A percentile compares a stretch with the other conserved stretches of the same genome.
These are phyloP conservation scores for Myrica gale DNA, from an alignment of 306 rosid genomes.

Conservation along the genomic window DNA sequence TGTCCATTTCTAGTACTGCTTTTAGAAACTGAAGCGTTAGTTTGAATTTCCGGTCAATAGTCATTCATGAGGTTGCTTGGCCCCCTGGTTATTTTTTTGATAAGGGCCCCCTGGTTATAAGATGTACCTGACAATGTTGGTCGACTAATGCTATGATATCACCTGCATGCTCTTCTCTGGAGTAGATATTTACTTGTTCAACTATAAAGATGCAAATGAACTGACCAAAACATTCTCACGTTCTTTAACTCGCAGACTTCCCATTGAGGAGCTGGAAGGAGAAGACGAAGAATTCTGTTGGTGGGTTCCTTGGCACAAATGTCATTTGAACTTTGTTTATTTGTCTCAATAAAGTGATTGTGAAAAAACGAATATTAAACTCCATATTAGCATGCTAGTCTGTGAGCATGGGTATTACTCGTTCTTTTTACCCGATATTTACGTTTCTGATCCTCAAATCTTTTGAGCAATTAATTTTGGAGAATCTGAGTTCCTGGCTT, in stretches of 20 bases:
- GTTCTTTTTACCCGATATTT: not conserved
- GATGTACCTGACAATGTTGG: no score
- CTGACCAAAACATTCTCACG: not conserved
- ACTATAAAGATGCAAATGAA: not conserved
- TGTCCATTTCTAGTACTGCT: no score
- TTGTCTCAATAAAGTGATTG: constrained; percentile 33
- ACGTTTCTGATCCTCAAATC: not conserved
- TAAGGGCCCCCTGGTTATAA: no score
- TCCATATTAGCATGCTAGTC: not conserved
- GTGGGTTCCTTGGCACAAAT: constrained; percentile 5
- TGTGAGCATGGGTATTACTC: not conserved
- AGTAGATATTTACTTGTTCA: not conserved
- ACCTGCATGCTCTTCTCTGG: not conserved
- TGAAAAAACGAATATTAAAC: constrained; percentile 13
- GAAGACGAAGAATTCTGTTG: constrained; percentile 7
- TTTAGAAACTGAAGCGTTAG: no score
- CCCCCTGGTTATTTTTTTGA: no score
- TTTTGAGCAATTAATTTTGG: not conserved
- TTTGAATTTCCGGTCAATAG: not conserved
- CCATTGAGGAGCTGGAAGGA: constrained; percentile 6
- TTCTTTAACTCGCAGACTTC: constrained; percentile 11
- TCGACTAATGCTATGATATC: no score
- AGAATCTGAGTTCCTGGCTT: no score
- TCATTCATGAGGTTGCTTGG: not conserved
- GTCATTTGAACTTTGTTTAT: constrained; percentile 9